Base-by-base conservation (phyloP, 192 early-diverging fungal species). In the Backusella circina region DNA sequence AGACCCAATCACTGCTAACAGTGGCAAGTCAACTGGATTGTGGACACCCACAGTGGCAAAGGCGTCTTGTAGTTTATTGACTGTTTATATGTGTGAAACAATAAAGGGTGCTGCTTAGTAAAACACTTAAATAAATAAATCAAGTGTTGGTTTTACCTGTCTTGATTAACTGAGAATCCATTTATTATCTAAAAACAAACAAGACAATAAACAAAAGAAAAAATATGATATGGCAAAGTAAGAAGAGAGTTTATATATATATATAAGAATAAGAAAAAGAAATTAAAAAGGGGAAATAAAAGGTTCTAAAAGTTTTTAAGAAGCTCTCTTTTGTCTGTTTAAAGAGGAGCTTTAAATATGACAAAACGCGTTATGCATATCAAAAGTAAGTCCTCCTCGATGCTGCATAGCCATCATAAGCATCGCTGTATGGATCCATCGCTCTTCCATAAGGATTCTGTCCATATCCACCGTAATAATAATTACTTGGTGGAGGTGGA, bases 11-110 rank as follows among this genome's bases (percentile, higher is more conserved):
- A 95, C 94, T 47, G 91, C 89, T 78, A 95, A 94, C 79, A 95
- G 94, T 31, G 94, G 94, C 74, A 96, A 76, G 86, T 96, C 94
- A 8, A 96, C 92, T 9, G 94, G 94, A 76, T 96, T 96, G 71
- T 93, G 90, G 30, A 96, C 93, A 66, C 94, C 94, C 21, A 96
- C 94, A 13, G 94, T 95, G n/a, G 93, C 85, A 78, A 96, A 96
- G 23, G 92, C 94, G 81, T 96, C 94, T 82, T 96, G 94, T 61
- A 96, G 88, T 75, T 91, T 95, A 82, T 96, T 96, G 77, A 96
- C 85, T 86, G 66, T 38, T 44, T 66, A 47, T 0, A 47, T 47
- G 44, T 23, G 26, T 61, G 54, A 61, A 61, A 61, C 54, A 61
- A 26, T 9, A 61, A 61, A 61, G 54, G 54, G 44, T n/a, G 44